Evolutionary conservation across 768 basidiomycete genomes (phyloP), one percentile per base, ranked within the genome.

Genomic region (Lentinus tigrinus): DNA sequence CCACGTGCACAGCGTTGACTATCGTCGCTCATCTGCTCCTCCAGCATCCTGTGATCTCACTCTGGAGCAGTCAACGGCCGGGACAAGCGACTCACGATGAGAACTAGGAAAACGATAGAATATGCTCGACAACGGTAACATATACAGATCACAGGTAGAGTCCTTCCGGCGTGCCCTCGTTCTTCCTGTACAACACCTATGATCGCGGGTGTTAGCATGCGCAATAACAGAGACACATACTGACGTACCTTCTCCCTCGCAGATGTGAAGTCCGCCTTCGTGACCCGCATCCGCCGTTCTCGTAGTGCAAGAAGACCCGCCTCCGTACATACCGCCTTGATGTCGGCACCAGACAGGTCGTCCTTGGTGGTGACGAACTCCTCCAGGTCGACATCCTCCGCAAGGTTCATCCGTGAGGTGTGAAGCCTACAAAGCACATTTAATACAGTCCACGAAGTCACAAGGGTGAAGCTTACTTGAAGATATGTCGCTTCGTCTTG

Each of bases 401-500:
- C 76, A 56, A 99, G 75, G 65, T 85, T 95, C 97, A 99, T 99
- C 5, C 96, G 88, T 28, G 92, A 87, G 4, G 97, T 98, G 72
- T 97, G 95, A 65, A 98, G 74, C 67, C 91, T 91, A 56, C 8
- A 51, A 27, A n/a, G n/a, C n/a, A n/a, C n/a, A n/a, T n/a, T n/a
- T n/a, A n/a, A n/a, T n/a, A n/a, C n/a, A n/a, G n/a, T n/a, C n/a
- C n/a, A n/a, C 28, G 49, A 17, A 42, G 31, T 16, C 19, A 50
- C 24, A 26, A 34, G 47, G 28, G 34, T 37, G 36, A 40, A 66
- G n/a, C 78, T 53, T 62, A 90, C 90, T 87, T 83, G 88, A 99
- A 98, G 71, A 99, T 99, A 73, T 97, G 95, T 14, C 96, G 89
- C 73, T 99, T 99, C 50, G 97, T 98, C 81, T 99, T 99, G 62